Base-by-base conservation (phyloP, 2,329 filamentous ascomycete species). In the Aspergillus sp. region DNA sequence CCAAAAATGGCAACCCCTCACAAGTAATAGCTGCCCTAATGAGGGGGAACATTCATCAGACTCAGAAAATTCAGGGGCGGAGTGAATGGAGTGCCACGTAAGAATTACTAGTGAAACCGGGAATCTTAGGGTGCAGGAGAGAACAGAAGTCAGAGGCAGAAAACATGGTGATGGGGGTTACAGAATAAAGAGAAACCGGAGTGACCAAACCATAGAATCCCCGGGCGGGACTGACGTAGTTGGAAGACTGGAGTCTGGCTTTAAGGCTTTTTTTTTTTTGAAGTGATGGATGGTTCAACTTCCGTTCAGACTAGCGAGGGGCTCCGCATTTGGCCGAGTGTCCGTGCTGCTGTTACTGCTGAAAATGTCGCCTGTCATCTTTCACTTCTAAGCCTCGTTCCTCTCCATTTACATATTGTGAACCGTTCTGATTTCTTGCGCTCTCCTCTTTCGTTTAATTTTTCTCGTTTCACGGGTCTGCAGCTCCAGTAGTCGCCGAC, bases 241-340 rank as follows among this genome's bases (percentile, higher is more conserved):
- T 36, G 32, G 32, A 1, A 36, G 32, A 36, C 32, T 13, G 10
- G 32, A 36, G 10, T 36, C 12, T 36, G 32, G 32, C 32, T 36
- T 36, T 36, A 15, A 36, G 32, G 32, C 32, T 36, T 15, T 36
- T 36, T 36, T 36, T 36, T 32, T 32, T 32, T 32, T 36, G 32
- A 36, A 36, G 10, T 53, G 19, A 28, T 53, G 19, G 30, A 32
- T 23, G 19, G 57, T 43, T 52, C 36, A 17, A 17, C 21, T 12
- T 43, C 17, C 41, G 15, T 45, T 45, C 12, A 19, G 41, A 19
- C 45, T 55, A 63, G 59, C 63, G 66, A 68, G 66, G 66, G 67
- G 66, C 63, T 67, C 63, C 65, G 66, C 65, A 69, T 68, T 59
- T 60, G 64, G 61, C 63, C 65, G 49, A 62, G 36, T n/a, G 61